Percentiles rank a stretch among this genome's conserved stretches.
Conservation (phyloP, 1,284 basidiomycete genomes). For the Ceratobasidium sp. region DNA sequence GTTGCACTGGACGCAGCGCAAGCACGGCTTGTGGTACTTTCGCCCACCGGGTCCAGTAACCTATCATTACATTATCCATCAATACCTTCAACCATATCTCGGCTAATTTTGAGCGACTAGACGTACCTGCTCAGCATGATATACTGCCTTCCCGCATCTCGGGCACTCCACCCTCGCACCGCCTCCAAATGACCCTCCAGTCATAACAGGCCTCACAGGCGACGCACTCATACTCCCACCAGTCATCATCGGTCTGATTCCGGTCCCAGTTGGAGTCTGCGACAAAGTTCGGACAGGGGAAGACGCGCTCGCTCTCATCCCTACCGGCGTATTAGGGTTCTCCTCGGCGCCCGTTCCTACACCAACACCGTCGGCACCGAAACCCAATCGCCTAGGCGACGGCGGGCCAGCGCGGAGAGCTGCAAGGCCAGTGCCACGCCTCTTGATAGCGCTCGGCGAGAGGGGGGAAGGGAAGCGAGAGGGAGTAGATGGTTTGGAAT, state of each 20-base stretch:
- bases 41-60: conserved; percentile 69
- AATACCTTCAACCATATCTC: conserved; percentile 8
- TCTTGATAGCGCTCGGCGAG: conserved; percentile 38
- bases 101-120: not conserved
- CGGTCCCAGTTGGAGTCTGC: conserved; percentile 36
- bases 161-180: conserved; percentile 48
- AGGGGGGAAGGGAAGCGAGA: conserved; percentile 42
- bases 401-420: conserved; percentile 34
- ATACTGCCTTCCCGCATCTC: conserved; percentile 49
- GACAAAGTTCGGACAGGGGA: conserved; percentile 25
- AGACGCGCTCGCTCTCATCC: conserved; percentile 2
- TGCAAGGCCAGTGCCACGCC: conserved; percentile 34
- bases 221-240: conserved; percentile 39
- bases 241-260: conserved; percentile 43
- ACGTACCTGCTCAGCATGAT: conserved; percentile 50
- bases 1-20: conserved; percentile 77
- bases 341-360: conserved; percentile 8
- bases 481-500: not conserved
- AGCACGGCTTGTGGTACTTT: conserved; percentile 80
- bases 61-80: conserved; percentile 64
- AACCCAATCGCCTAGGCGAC: conserved; percentile 19
- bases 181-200: conserved; percentile 40
- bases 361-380: conserved; percentile 23
- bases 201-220: conserved; percentile 39
- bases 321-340: conserved; percentile 9